Evolutionary conservation across 2,329 filamentous ascomycete genomes (phyloP).

Genomic region (Xylaria sp.): DNA sequence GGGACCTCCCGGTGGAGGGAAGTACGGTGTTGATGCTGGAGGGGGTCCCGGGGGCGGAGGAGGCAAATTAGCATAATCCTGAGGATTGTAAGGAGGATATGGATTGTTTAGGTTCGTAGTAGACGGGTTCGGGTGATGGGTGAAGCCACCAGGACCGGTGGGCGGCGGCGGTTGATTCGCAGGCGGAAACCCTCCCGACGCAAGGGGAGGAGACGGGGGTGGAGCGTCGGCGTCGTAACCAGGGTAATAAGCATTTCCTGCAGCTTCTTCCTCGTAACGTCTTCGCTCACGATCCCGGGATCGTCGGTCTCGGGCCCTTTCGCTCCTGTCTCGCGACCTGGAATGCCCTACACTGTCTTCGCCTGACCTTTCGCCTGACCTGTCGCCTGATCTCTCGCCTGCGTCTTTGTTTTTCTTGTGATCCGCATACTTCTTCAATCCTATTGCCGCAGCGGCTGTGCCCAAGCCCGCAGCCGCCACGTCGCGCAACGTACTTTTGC

Average conservation of each 20-base stretch:
- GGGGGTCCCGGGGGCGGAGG: conserved; percentile 46
- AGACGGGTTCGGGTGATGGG: conserved; percentile 47
- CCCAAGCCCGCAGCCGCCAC: conserved; percentile 66
- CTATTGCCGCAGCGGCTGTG: conserved; percentile 70
- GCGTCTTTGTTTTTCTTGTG: conserved; percentile 57
- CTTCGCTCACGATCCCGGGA: conserved; percentile 53
- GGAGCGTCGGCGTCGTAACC: conserved; percentile 39
- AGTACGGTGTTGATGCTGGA: conserved; percentile 39
- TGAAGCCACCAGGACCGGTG: conserved; percentile 43
- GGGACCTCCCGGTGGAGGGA: conserved; percentile 39
- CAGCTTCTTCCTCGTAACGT: conserved; percentile 49
- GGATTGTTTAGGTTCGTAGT: conserved; percentile 46
- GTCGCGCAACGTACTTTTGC: conserved; percentile 65
- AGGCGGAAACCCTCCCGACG: conserved; percentile 48
- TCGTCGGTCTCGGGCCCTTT: conserved; percentile 47
- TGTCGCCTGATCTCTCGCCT: conserved; percentile 50
- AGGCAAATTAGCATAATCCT: conserved; percentile 44
- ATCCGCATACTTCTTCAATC: conserved; percentile 70
- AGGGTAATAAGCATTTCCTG: conserved; percentile 43
- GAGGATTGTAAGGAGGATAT: conserved; percentile 48
- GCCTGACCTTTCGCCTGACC: conserved; percentile 40
- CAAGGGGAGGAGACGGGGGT: conserved; percentile 47
- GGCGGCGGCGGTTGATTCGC: conserved; percentile 37
- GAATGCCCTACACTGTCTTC: conserved; percentile 39
- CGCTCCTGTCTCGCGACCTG: conserved; percentile 43